phyloP scores from a whole-genome alignment of 176 grass and related monocot species.

The sorghum (Sorghum bicolor) region DNA sequence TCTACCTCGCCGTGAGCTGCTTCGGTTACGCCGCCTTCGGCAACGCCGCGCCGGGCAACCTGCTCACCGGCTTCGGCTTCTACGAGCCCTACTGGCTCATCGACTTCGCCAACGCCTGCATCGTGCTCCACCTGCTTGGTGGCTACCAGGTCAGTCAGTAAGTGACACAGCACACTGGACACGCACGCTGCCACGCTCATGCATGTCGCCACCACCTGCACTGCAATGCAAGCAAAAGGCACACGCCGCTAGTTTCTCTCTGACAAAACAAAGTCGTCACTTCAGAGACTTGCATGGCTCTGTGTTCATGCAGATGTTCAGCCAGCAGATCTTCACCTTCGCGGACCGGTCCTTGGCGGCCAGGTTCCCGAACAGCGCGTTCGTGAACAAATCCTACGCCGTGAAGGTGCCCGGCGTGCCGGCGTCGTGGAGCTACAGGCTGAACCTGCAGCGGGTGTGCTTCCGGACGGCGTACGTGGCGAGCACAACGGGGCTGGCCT shows the following conservation, averaged over 20 bases:
- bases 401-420: constrained; percentile 40
- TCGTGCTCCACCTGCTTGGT: constrained; percentile 56
- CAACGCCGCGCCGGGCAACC: constrained; percentile 54
- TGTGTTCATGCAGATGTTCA: constrained; percentile 39
- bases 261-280: background rate
- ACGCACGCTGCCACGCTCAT: background rate
- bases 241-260: background rate
- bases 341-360: constrained; percentile 33
- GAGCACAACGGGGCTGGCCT: constrained; percentile 53
- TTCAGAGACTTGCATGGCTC: no score
- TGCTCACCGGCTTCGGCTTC: constrained; percentile 79
- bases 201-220: no score
- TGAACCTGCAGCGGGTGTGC: constrained; percentile 57
- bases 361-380: constrained; percentile 40
- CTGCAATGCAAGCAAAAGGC: no score
- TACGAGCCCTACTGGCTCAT: constrained; percentile 77
- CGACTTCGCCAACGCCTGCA: constrained; percentile 70
- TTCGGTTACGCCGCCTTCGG: constrained; percentile 77
- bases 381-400: constrained; percentile 53
- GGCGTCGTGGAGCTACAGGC: constrained; percentile 9
- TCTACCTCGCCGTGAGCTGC: constrained; percentile 65
- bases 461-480: constrained; percentile 65
- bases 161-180: background rate
- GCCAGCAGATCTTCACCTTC: constrained; percentile 61
- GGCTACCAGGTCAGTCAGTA: constrained; percentile 50